Base-by-base conservation (phyloP, 345 rosid genomes). In the Pistacia vera region DNA sequence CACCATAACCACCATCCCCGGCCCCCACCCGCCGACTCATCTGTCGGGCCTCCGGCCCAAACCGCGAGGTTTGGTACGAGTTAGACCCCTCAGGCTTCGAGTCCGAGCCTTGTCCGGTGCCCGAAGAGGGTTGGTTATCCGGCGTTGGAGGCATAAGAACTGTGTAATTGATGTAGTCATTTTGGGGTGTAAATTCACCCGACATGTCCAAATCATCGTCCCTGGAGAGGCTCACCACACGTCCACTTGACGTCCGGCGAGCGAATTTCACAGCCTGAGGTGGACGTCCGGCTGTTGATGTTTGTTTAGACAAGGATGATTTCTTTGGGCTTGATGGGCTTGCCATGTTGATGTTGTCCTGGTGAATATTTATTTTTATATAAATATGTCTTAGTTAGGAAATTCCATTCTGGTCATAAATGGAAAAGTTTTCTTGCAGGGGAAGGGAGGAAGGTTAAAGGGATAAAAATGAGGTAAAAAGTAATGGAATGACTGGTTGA, bases 131-230 rank as follows among this genome's bases (percentile, higher is more conserved):
- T 60, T 93, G 99, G 85, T 95, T 95, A 66, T 95, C 98, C 0
- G 98, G 98, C 1, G 98, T 95, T 0, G 98, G 97, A 6, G 98
- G 98, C 97, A 95, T 82, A 76, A 93, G 83, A 41, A 95, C 98
- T 0, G 98, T 95, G 89, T 95, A 95, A 52, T 95, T 90, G 51
- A 88, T 89, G 73, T 93, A 93, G 80, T 92, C 98, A 66, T 81
- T 91, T 65, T 88, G 98, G 22, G 86, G 81, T n/a, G 90, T 83
- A 65, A 77, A 81, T 18, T 93, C 97, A 1, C 92, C 91, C 0
- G 95, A 76, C 86, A 88, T 71, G 77, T 93, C 97, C 58, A 93
- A 41, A 36, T 93, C 97, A 8, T 93, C 97, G 57, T 95, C 97
- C 25, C 91, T 82, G 5, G 97, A 89, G 35, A 94, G 77, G 84